phyloP scores from a whole-genome alignment of 345 rosid species.

The Garcia nutans region DNA sequence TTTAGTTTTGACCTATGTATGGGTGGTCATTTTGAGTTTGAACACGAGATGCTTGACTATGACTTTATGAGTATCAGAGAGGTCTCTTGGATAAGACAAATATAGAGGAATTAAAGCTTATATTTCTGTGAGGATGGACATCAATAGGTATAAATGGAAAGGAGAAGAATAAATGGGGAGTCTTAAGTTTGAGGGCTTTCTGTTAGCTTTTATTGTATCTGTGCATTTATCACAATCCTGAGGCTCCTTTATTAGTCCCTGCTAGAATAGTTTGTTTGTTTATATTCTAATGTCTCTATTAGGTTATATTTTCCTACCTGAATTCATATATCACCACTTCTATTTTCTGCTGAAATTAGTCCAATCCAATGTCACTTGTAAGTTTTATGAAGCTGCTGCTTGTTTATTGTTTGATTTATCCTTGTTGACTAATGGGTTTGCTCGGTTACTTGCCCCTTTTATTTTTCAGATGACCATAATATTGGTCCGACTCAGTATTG shows the following conservation, averaged over 20 bases:
- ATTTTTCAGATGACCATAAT: conserved; percentile 30
- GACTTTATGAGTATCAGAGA: not conserved
- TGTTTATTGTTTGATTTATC: not conserved
- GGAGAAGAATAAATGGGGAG: too few relatives aligned
- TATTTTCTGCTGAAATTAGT: not conserved
- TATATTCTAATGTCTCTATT: not conserved
- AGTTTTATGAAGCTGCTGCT: not conserved
- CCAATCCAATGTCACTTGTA: not conserved
- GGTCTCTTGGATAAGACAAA: not conserved
- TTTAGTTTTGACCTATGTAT: not conserved
- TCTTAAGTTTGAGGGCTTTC: too few relatives aligned
- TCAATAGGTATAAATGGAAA: not conserved
- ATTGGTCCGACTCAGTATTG: conserved; percentile 29
- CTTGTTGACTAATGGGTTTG: not conserved
- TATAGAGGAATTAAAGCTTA: not conserved
- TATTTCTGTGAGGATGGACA: not conserved
- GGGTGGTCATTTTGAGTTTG: not conserved
- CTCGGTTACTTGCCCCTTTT: not conserved
- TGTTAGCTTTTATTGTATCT: too few relatives aligned
- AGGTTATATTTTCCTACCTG: not conserved
- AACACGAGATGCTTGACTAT: not conserved
- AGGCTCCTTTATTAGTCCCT: not conserved
- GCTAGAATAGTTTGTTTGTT: not conserved
- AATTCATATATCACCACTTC: not conserved
- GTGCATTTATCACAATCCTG: not conserved